Conservation (phyloP, 2,329 filamentous ascomycete genomes). For the Neonectria hederae region DNA sequence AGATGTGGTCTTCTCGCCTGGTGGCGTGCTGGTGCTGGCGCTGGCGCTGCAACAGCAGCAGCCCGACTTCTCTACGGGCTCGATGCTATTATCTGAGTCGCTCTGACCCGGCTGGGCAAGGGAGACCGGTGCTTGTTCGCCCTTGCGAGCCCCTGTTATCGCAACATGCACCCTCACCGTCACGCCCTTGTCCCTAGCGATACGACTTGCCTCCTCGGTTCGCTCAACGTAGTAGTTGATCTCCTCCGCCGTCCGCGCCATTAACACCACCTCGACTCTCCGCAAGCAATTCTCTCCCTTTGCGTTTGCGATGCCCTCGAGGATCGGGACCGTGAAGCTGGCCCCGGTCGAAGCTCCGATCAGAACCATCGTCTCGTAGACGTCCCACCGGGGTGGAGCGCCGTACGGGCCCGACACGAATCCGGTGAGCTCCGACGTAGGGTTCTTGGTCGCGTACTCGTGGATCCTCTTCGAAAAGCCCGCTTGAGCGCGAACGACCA, state of each 20-base stretch:
- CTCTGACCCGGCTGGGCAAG: constrained; percentile 33
- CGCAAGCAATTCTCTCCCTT: constrained; percentile 57
- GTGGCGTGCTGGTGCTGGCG: constrained; percentile 1
- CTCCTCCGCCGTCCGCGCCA: constrained; percentile 62
- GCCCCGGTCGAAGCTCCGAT: constrained; percentile 71
- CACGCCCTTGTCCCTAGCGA: constrained; percentile 55
- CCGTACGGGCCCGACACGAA: constrained; percentile 68
- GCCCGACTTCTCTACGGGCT: constrained; percentile 23
- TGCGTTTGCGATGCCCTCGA: constrained; percentile 62
- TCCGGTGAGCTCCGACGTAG: constrained; percentile 43
- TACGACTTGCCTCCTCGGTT: constrained; percentile 55
- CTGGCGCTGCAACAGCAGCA: constrained; percentile 37
- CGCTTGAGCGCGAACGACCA: constrained; percentile 64
- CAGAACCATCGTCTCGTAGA: constrained; percentile 67
- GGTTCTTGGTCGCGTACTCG: constrained; percentile 53
- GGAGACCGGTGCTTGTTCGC: constrained; percentile 43
- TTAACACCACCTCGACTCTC: constrained; percentile 62
- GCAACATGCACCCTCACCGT: constrained; percentile 63
- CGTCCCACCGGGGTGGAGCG: constrained; percentile 63
- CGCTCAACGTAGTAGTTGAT: constrained; percentile 64
- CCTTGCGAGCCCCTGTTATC: constrained; percentile 53
- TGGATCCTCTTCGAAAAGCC: constrained; percentile 68
- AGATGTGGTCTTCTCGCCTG: constrained; percentile 18
- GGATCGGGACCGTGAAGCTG: constrained; percentile 68
- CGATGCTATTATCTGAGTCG: constrained; percentile 30